Evolutionary conservation across 2,329 filamentous ascomycete genomes (phyloP).

Genomic region (Neonectria coccinea): DNA sequence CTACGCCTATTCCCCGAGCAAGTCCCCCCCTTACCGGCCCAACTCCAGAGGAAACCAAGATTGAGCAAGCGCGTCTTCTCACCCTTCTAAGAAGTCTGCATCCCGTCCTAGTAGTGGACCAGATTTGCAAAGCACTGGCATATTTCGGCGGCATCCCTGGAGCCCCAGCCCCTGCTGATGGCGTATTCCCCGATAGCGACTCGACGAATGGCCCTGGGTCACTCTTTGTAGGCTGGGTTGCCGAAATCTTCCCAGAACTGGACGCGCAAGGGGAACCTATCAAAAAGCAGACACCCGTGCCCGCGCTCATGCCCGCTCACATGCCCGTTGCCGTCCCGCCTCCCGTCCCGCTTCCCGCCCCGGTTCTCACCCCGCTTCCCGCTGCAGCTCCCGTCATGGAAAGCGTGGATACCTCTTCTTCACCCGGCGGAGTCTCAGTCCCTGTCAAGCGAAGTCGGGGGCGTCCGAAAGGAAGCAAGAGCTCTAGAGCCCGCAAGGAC

Average conservation of each 20-base stretch:
- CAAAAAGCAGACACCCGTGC: conserved; percentile 39
- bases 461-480: conserved; percentile 66
- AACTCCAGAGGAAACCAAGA: conserved; percentile 62
- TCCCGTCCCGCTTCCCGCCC: not conserved
- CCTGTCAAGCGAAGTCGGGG: conserved; percentile 61
- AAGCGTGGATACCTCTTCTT: conserved; percentile 19
- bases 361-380: not conserved
- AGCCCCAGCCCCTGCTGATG: conserved; percentile 62
- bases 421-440: conserved; percentile 17
- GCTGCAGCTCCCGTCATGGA: conserved; percentile 6
- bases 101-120: conserved; percentile 69
- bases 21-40: conserved; percentile 19
- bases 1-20: conserved; percentile 29
- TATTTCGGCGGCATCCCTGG: conserved; percentile 72
- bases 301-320: not conserved
- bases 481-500: conserved; percentile 56
- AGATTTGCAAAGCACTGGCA: conserved; percentile 71
- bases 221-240: conserved; percentile 70
- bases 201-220: conserved; percentile 68
- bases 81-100: conserved; percentile 67
- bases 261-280: conserved; percentile 16
- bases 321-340: not conserved
- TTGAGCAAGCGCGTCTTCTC: conserved; percentile 70
- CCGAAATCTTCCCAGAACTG: conserved; percentile 70
- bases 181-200: conserved; percentile 67